Percentiles rank a stretch among this genome's conserved stretches.
phyloP scores from a whole-genome alignment of 768 basidiomycete genomes.

The Termitomyces sp. region DNA sequence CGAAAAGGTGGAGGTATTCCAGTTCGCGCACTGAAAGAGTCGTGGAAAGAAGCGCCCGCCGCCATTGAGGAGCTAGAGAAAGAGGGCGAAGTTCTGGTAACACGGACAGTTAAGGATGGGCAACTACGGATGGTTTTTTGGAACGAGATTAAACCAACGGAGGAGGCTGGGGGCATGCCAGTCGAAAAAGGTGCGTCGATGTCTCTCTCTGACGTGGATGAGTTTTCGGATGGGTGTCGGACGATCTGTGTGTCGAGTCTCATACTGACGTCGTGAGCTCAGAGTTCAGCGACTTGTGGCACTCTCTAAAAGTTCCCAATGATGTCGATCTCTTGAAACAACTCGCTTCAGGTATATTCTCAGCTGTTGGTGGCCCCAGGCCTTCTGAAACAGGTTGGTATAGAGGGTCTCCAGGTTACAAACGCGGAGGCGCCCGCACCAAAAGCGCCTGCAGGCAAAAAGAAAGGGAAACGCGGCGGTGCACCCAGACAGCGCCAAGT shows the following conservation, averaged over 20 bases:
- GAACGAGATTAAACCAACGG: slow-evolving; percentile 81
- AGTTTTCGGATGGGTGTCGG: slow-evolving; percentile 6
- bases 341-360: slow-evolving; percentile 58
- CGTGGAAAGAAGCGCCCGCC: slow-evolving; percentile 82
- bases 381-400: slow-evolving; percentile 7
- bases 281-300: slow-evolving; percentile 92
- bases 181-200: slow-evolving; percentile 67
- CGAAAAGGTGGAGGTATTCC: slow-evolving; percentile 82
- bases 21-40: slow-evolving; percentile 80
- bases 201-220: slow-evolving; percentile 1
- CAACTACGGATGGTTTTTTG: slow-evolving; percentile 83
- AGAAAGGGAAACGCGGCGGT: slow-evolving; percentile 80
- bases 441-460: slow-evolving; percentile 50
- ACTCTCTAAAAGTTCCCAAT: slow-evolving; percentile 76
- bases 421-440: slow-evolving; percentile 55
- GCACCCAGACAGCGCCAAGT: slow-evolving; percentile 70
- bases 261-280: slow-evolving; percentile 13
- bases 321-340: slow-evolving; percentile 79
- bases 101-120: slow-evolving; percentile 77
- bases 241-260: neutral
- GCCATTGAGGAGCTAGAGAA: slow-evolving; percentile 89
- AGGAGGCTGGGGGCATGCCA: slow-evolving; percentile 62
- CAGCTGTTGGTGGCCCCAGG: slow-evolving; percentile 2
- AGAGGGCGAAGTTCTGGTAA: slow-evolving; percentile 86
- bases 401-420: slow-evolving; percentile 81